Evolutionary conservation across 2,329 filamentous ascomycete species (phyloP).

Genomic region (Xylariales sp.): DNA sequence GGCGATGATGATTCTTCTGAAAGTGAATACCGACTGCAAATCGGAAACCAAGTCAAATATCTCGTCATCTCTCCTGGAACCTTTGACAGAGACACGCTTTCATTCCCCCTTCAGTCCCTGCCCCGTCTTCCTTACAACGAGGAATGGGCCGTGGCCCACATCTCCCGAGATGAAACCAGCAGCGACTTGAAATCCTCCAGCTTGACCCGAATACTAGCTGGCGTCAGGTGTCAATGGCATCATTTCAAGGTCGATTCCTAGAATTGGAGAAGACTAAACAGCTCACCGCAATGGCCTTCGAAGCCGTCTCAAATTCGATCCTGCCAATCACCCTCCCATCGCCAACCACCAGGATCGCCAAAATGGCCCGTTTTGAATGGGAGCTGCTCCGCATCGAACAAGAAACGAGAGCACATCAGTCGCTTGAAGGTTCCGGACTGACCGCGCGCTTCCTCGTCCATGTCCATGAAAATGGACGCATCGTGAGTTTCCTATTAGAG

Average conservation of each 20-base stretch:
- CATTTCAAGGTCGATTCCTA: not conserved
- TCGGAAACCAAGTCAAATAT: not conserved
- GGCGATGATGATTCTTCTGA: too few species aligned
- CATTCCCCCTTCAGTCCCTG: slow-evolving; percentile 19
- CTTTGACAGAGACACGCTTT: slow-evolving; percentile 13
- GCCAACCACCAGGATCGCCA: slow-evolving; percentile 22
- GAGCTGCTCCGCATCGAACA: slow-evolving; percentile 27
- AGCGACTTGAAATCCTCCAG: not conserved
- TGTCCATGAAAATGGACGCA: not conserved
- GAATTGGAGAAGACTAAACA: not conserved
- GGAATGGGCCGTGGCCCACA: slow-evolving; percentile 21
- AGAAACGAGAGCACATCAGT: slow-evolving; percentile 26
- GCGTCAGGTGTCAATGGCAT: not conserved
- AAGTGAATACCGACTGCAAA: too few species aligned
- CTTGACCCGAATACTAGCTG: not conserved
- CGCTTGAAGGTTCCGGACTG: slow-evolving; percentile 15
- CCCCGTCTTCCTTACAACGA: slow-evolving; percentile 20
- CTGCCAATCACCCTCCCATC: slow-evolving; percentile 13
- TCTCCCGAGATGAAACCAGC: slow-evolving; percentile 19
- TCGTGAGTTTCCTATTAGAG: not conserved
- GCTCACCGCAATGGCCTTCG: not conserved
- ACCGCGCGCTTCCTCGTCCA: not conserved
- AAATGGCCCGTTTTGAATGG: slow-evolving; percentile 30
- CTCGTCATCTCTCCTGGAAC: not conserved
- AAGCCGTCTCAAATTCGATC: not conserved